phyloP scores from a whole-genome alignment of 192 early-diverging fungal genomes.

The Phlyctochytrium bullatum region DNA sequence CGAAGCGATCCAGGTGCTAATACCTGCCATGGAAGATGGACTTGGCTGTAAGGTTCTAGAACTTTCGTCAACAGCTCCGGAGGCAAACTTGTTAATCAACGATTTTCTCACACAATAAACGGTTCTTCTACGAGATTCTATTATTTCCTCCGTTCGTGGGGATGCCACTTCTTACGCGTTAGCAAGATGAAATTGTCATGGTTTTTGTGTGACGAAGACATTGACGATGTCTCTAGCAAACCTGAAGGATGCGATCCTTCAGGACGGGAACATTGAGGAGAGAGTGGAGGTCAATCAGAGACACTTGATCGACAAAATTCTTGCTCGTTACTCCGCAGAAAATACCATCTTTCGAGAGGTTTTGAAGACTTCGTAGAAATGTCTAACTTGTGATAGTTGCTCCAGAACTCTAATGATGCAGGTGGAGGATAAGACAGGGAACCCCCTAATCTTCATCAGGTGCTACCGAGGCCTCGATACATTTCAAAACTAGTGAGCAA shows the following conservation, averaged over 20 bases:
- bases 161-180: too few relatives aligned
- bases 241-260: conserved; percentile 35
- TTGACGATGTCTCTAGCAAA: conserved; percentile 10
- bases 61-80: too few relatives aligned
- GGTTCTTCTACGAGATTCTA: too few relatives aligned
- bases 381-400: conserved; percentile 74
- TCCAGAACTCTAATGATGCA: conserved; percentile 70
- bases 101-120: too few relatives aligned
- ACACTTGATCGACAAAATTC: conserved; percentile 80
- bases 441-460: conserved; percentile 43
- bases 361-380: conserved; percentile 74
- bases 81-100: too few relatives aligned
- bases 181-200: not conserved
- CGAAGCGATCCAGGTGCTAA: not conserved
- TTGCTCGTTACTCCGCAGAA: conserved; percentile 71
- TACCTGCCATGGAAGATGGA: too few relatives aligned
- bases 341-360: conserved; percentile 79
- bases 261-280: conserved; percentile 50
- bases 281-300: conserved; percentile 79
- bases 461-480: conserved; percentile 41
- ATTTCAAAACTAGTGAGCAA: conserved; percentile 25
- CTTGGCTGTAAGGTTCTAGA: too few relatives aligned
- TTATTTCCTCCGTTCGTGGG: too few relatives aligned
- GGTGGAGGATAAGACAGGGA: conserved; percentile 44
- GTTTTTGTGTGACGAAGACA: not conserved